These are phyloP conservation scores for Linanthus parryae DNA, from an alignment of 148 eudicot genomes.

Conservation along the genomic window DNA sequence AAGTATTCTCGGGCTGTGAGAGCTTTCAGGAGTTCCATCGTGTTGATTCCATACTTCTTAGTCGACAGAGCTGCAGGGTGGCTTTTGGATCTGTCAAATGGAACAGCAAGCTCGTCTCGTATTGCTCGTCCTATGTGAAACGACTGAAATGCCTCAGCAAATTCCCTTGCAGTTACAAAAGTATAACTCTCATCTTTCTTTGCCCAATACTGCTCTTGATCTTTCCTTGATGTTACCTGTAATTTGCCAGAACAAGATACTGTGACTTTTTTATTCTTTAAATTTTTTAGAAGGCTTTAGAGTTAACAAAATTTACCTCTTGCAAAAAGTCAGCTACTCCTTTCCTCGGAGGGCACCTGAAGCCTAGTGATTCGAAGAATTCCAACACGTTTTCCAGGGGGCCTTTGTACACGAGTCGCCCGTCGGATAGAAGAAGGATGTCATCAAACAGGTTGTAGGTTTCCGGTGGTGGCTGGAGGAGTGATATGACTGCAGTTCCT, in stretches of 20 bases:
- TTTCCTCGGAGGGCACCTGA: slow-evolving; percentile 31
- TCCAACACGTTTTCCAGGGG: slow-evolving; percentile 22
- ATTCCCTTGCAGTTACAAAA: slow-evolving; percentile 15
- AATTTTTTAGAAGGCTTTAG: background rate
- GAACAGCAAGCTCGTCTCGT: slow-evolving; percentile 26
- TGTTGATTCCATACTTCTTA: slow-evolving; percentile 17
- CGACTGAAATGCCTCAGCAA: slow-evolving; percentile 20
- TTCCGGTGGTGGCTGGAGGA: slow-evolving; percentile 36
- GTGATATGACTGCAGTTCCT: slow-evolving; percentile 31
- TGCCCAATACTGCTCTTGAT: slow-evolving; percentile 40
- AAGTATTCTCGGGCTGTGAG: slow-evolving; percentile 24
- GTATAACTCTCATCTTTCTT: slow-evolving; percentile 16
- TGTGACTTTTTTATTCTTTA: background rate
- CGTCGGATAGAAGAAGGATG: slow-evolving; percentile 20
- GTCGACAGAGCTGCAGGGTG: slow-evolving; percentile 33
- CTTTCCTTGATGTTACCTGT: slow-evolving; percentile 40
- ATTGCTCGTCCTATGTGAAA: slow-evolving; percentile 19
- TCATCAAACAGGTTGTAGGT: slow-evolving; percentile 35
- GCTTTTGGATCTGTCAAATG: slow-evolving; percentile 31
- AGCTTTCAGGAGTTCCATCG: slow-evolving; percentile 29
- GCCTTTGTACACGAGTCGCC: slow-evolving; percentile 30
- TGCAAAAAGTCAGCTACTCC: slow-evolving; percentile 32
- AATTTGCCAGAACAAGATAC: background rate
- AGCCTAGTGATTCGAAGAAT: slow-evolving; percentile 28
- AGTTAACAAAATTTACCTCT: slow-evolving; percentile 16